Base-by-base conservation (phyloP, 2,329 filamentous ascomycete genomes). In the Escovopsis sp. region DNA sequence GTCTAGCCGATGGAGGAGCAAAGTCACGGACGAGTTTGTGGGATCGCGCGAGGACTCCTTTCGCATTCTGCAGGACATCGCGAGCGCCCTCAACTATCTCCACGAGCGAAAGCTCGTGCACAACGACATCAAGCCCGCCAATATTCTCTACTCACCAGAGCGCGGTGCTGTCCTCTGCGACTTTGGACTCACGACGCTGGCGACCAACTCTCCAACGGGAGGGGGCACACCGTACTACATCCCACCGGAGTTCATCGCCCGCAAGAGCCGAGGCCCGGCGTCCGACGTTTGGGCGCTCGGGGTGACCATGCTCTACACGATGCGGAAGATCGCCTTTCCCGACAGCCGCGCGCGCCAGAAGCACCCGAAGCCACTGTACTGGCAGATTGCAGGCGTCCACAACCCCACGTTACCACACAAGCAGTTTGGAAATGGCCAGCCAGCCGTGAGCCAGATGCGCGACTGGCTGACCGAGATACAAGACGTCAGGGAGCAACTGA, bases 181-280 rank as follows among this genome's bases (percentile, higher is more conserved):
- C 54, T 74, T 76, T 55, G 74, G 74, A 11, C 59, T 76, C 35
- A 72, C 72, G 8, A 73, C 71, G 2, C 58, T 57, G 27, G 63
- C 62, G 15, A 58, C 54, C 42, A 67, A 65, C 45, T 62, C 67
- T 4, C 63, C 66, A 11, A 67, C 64, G 2, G 65, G 64, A 8
- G 73, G 73, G 24, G 74, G 74, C 39, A 78, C 74, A 12, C 74
- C 74, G 11, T 77, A 74, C 57, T 78, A 78, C 51, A 65, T 78
- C 15, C 72, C 74, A 1, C 73, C 73, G 16, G 74, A 78, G 54
- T 78, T 74, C 52, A 73, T 77, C 45, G 70, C 67, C 11, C 59
- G 63, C 40, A 72, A 69, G 53, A 60, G 65, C 37, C 71, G 73
- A 29, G 73, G 73, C 4, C 55, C 67, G 4, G 60, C 71, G 2